A percentile compares a stretch with the other conserved stretches of the same genome.
phyloP scores from a whole-genome alignment of 2,329 filamentous ascomycete genomes.

The Dactylellina parvicollis region DNA sequence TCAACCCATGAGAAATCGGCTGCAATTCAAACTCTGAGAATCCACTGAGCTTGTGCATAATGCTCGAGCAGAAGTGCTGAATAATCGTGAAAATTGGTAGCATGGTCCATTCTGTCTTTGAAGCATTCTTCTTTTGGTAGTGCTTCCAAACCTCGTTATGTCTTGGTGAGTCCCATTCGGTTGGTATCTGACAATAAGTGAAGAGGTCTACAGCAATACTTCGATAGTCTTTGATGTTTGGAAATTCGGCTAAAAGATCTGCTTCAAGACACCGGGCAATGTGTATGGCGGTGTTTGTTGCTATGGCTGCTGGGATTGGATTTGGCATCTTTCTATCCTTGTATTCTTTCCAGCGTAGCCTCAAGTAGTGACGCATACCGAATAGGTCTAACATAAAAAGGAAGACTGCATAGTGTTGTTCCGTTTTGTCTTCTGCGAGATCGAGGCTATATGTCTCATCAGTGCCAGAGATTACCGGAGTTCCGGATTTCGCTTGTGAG shows the following conservation, averaged over 20 bases:
- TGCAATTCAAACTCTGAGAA: neutral
- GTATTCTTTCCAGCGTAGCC: neutral
- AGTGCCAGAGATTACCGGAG: neutral
- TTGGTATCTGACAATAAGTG: neutral
- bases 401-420: neutral
- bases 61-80: neutral
- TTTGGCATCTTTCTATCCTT: slow-evolving; percentile 1
- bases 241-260: neutral
- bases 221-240: neutral
- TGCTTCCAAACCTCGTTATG: neutral
- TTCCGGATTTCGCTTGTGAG: neutral
- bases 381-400: neutral
- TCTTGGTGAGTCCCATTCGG: neutral
- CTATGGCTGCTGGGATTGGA: slow-evolving; percentile 9
- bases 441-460: neutral
- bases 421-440: neutral
- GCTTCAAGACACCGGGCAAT: neutral
- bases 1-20: neutral
- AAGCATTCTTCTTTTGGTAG: neutral
- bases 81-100: neutral
- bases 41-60: neutral
- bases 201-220: neutral
- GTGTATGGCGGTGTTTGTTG: slow-evolving; percentile 6
- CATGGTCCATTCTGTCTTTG: slow-evolving; percentile 6
- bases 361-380: neutral